Evolutionary conservation across 2,329 filamentous ascomycete species (phyloP), one percentile per base, ranked within the genome.

Genomic region (Penicillium palitans): DNA sequence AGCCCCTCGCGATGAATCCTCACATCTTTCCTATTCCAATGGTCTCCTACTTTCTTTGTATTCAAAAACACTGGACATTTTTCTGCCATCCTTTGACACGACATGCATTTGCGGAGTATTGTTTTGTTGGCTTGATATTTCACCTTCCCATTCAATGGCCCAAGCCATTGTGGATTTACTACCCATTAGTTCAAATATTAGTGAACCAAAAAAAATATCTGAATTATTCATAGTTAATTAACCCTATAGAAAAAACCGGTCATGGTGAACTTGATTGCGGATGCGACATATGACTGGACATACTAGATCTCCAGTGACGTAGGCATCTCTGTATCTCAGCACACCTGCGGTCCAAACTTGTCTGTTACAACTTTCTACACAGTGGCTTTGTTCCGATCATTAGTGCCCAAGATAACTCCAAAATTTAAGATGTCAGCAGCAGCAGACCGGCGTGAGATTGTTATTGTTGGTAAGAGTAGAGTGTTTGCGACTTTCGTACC

Each of bases 1-100:
- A 81, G 79, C 68, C 79, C 79, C 29, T 72, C 72, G 49, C 72
- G 76, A 66, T 75, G 61, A 73, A 58, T 44, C 25, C n/a, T 55
- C 19, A 41, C 29, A 19, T 47, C 35, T 17, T 21, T 51, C 44
- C 35, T 45, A 57, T 24, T 48, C 44, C 42, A 42, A 53, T 42
- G 42, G 37, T 57, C 59, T 52, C 31, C 45, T 29, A 42, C 55
- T 56, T 55, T 58, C 51, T 47, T 51, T 57, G 24, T 48, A 53
- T 60, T 31, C 52, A 41, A 47, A 41, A 41, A 10, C 19, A 39
- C 44, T 37, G 35, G 35, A 54, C 48, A 48, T 57, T 51, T 42
- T 42, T 59, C 33, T 42, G 47, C 50, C 35, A 49, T 58, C 25
- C 52, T 55, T 39, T 51, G 61, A 63, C 61, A 61, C 57, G 59